Evolutionary conservation across 2,329 filamentous ascomycete species (phyloP), one percentile per base, ranked within the genome.

Genomic region (Blastomyces percursus): DNA sequence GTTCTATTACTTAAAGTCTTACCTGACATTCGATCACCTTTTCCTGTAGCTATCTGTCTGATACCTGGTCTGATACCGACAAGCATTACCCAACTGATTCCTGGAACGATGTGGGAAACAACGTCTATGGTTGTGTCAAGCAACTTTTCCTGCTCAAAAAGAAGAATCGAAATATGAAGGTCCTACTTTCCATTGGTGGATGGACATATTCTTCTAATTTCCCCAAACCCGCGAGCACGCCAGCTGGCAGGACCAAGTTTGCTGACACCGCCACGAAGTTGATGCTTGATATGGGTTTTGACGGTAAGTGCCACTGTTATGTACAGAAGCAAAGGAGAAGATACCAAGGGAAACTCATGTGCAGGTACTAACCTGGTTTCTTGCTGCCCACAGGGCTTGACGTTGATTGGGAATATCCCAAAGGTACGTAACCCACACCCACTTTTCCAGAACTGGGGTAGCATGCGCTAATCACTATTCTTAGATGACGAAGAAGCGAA

Each of bases 131-230:
- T 52, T 88, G 84, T 69, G 75, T 90, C 64, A 91, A 92, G 76
- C 89, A 93, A 71, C 78, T 95, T 1, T 89, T 83, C 73, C 74
- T 89, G 7, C 81, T 89, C 63, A 94, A 94, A 78, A 86, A 90
- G 75, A 77, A 81, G 68, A 84, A 94, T 72, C 83, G 90, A 42
- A 84, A 89, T 61, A 74, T 94, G 63, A 95, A 95, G 74, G 80
- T 88, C 3, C 81, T 96, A 8, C 83, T 96, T 2, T 92, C 88
- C 62, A 89, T 94, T 63, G 90, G 90, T 40, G 90, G 91, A 19
- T 93, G 87, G 85, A 88, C 85, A 0, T 90, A 88, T 72, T 89
- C 87, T 3, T 75, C 83, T 73, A 94, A 96, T 77, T 95, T 96
- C 75, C 79, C 84, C 0, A 78, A 76, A 35, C 88, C 91, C 0